Conservation (phyloP, 495 filamentous ascomycete species). For the Parachaetomium inaequale region DNA sequence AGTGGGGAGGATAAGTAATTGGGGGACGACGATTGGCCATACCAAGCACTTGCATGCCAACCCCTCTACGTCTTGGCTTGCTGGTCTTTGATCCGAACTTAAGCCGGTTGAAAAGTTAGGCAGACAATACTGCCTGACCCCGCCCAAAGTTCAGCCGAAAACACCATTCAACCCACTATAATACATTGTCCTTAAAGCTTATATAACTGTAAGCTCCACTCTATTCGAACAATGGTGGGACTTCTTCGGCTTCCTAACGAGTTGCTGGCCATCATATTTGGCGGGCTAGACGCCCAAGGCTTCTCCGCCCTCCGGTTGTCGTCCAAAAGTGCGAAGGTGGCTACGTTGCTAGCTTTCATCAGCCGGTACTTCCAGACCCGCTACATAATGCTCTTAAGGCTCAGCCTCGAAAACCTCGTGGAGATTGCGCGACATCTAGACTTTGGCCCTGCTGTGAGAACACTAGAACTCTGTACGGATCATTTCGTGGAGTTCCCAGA, state of each 20-base stretch:
- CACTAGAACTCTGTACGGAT: conserved; percentile 2
- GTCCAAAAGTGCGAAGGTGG: not conserved
- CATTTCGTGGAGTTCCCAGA: conserved; percentile 4
- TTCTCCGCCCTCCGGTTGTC: conserved; percentile 2
- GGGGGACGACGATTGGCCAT: no score
- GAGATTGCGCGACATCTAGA: conserved; percentile 3
- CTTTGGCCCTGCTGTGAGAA: conserved; percentile 4
- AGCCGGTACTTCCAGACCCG: conserved; percentile 1
- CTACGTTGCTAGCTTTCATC: not conserved
- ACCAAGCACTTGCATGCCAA: no score
- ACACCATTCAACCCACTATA: not conserved
- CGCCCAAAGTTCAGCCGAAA: not conserved
- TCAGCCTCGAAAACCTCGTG: conserved; percentile 4
- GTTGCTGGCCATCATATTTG: conserved; percentile 1
- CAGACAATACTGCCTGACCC: not conserved
- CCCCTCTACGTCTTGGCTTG: no score
- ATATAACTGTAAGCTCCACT: not conserved
- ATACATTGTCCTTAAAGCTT: conserved; percentile 1
- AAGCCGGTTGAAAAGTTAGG: no score
- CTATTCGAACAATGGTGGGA: conserved; percentile 1
- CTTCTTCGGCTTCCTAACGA: conserved; percentile 4
- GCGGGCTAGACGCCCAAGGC: conserved; percentile 1
- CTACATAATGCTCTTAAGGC: conserved; percentile 1
- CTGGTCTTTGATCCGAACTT: no score
- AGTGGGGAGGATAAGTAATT: no score